Percentiles rank a stretch among this genome's conserved stretches.
These are phyloP conservation scores for Sphagnum contortum DNA, from an alignment of 225 moss, liverwort and hornwort species.

Conservation along the genomic window DNA sequence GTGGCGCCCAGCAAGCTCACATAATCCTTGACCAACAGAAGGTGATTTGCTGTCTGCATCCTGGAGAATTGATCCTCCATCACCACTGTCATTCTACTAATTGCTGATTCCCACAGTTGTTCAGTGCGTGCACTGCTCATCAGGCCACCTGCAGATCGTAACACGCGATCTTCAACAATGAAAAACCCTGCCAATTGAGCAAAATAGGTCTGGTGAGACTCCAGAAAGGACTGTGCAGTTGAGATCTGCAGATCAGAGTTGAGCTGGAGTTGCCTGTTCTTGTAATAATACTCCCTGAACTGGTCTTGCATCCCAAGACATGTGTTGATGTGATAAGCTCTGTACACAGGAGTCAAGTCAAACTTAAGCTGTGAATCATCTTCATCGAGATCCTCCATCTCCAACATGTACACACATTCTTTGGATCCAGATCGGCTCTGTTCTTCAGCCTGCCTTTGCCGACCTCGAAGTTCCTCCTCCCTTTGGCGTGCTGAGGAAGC, in stretches of 20 bases:
- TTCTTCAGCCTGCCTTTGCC: slow-evolving; percentile 92
- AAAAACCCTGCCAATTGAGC: slow-evolving; percentile 95
- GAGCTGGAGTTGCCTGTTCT: slow-evolving; percentile 90
- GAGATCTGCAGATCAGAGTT: slow-evolving; percentile 86
- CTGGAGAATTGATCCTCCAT: slow-evolving; percentile 95
- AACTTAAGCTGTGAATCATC: slow-evolving; percentile 87
- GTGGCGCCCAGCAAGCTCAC: slow-evolving; percentile 88
- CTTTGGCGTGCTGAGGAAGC: slow-evolving; percentile 79
- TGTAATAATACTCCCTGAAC: slow-evolving; percentile 92
- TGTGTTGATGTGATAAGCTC: slow-evolving; percentile 87
- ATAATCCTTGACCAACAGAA: slow-evolving; percentile 91
- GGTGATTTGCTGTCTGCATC: slow-evolving; percentile 85
- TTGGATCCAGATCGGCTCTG: slow-evolving; percentile 85
- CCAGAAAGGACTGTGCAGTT: slow-evolving; percentile 77
- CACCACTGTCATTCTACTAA: slow-evolving; percentile 82
- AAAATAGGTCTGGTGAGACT: slow-evolving; percentile 85
- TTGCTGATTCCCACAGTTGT: slow-evolving; percentile 92
- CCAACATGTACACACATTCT: slow-evolving; percentile 85
- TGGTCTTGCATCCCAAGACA: slow-evolving; percentile 89
- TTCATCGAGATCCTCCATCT: slow-evolving; percentile 88
- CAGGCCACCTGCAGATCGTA: slow-evolving; percentile 91
- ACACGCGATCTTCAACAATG: slow-evolving; percentile 91
- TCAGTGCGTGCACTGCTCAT: slow-evolving; percentile 76
- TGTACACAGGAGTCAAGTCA: slow-evolving; percentile 90
- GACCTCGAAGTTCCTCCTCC: slow-evolving; percentile 80